Evolutionary conservation across 768 basidiomycete species (phyloP).

Genomic region (Austroboletus eburneus): DNA sequence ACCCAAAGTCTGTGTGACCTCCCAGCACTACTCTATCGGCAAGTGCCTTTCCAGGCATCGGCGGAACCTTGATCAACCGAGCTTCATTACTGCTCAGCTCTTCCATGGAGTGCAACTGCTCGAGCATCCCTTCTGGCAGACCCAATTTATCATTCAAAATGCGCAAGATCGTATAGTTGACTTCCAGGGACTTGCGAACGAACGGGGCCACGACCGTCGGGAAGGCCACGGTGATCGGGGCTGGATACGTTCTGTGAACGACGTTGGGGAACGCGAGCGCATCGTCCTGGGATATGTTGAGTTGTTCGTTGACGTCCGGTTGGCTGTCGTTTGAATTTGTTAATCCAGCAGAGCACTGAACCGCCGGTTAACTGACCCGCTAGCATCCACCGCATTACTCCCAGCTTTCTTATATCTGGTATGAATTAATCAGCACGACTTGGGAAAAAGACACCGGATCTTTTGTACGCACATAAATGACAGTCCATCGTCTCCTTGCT

Average conservation of each 20-base stretch:
- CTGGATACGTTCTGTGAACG: conserved; percentile 54
- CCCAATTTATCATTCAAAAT: conserved; percentile 57
- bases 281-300: conserved; percentile 69
- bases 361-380: conserved; percentile 33
- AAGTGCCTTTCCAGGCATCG: conserved; percentile 23
- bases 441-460: not conserved
- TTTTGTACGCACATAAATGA: conserved; percentile 33
- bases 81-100: conserved; percentile 56
- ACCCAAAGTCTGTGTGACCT: conserved; percentile 70
- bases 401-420: conserved; percentile 58
- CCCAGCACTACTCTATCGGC: conserved; percentile 44
- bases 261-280: conserved; percentile 53
- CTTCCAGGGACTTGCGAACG: conserved; percentile 50
- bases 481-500: conserved; percentile 39
- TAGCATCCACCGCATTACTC: conserved; percentile 57
- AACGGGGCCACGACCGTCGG: conserved; percentile 48
- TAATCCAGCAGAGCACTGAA: not conserved
- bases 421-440: not conserved
- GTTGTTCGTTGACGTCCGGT: conserved; percentile 55
- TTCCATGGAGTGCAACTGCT: conserved; percentile 38
- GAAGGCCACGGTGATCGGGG: conserved; percentile 48
- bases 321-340: not conserved
- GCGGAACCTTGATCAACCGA: conserved; percentile 49
- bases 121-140: conserved; percentile 46
- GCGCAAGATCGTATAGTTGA: conserved; percentile 49